A percentile compares a stretch with the other conserved stretches of the same genome.
Conservation (phyloP, 2,329 filamentous ascomycete species). For the Pleoardoris graminearum region DNA sequence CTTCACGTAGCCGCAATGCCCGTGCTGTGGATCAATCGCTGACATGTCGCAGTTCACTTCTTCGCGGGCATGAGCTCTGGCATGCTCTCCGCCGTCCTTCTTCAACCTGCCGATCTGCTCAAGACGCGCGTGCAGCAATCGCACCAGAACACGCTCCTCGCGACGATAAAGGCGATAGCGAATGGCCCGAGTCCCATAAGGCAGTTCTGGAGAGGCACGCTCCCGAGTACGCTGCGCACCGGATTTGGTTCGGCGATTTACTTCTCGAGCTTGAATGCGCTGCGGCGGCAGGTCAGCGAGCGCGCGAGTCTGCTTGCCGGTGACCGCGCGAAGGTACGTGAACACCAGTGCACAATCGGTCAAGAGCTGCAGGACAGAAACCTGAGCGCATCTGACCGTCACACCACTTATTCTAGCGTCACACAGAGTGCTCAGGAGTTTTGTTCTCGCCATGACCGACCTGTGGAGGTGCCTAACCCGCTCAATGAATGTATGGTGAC, state of each 20-base stretch:
- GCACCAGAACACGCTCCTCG: conserved; percentile 66
- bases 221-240: conserved; percentile 90
- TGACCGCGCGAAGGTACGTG: conserved; percentile 11
- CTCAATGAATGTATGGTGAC: neutral
- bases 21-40: neutral
- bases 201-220: conserved; percentile 87
- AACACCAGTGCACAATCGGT: too few relatives aligned
- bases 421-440: neutral
- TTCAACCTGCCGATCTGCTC: conserved; percentile 93
- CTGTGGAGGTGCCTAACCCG: neutral
- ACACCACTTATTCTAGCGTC: neutral
- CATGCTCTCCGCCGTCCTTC: conserved; percentile 81
- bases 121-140: conserved; percentile 96
- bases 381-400: neutral
- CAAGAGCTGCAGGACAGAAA: neutral
- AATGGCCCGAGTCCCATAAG: conserved; percentile 67
- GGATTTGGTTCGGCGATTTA: conserved; percentile 93
- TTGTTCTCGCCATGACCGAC: neutral
- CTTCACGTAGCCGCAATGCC: neutral
- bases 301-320: conserved; percentile 41
- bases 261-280: conserved; percentile 82
- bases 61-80: conserved; percentile 85
- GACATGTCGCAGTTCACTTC: conserved; percentile 66
- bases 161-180: conserved; percentile 71
- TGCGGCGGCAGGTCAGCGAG: conserved; percentile 68